Conservation (phyloP, 352 stramenopile genomes). For the Phytophthora pluvialis region DNA sequence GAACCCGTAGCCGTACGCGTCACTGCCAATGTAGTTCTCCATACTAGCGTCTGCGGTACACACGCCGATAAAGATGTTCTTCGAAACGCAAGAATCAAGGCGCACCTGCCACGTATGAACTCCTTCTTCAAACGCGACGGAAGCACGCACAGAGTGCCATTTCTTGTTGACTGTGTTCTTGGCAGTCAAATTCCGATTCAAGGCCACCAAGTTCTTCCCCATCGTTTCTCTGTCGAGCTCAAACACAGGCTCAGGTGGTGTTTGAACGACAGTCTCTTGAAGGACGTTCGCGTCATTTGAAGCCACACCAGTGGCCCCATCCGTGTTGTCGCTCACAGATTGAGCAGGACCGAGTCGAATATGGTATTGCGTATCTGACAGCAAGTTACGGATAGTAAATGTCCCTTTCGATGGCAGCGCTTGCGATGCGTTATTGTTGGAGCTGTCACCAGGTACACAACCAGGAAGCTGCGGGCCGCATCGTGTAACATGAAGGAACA, state of each 20-base stretch:
- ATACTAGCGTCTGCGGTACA: slow-evolving; percentile 70
- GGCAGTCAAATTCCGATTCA: slow-evolving; percentile 79
- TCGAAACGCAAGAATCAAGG: slow-evolving; percentile 89
- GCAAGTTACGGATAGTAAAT: slow-evolving; percentile 47
- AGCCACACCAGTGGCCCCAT: background rate
- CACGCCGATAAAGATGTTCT: slow-evolving; percentile 94
- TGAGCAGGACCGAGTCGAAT: slow-evolving; percentile 37
- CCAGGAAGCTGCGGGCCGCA: background rate
- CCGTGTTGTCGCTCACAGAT: background rate
- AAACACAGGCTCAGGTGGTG: slow-evolving; percentile 64
- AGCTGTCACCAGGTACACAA: background rate
- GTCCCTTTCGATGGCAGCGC: slow-evolving; percentile 44
- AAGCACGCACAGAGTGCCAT: slow-evolving; percentile 87
- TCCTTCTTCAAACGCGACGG: slow-evolving; percentile 71
- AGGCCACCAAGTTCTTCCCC: slow-evolving; percentile 82
- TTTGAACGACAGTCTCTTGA: slow-evolving; percentile 54
- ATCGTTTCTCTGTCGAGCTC: slow-evolving; percentile 64
- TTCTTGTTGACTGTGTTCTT: slow-evolving; percentile 91
- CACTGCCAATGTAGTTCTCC: slow-evolving; percentile 92
- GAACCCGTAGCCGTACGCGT: slow-evolving; percentile 90
- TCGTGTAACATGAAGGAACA: slow-evolving; percentile 28
- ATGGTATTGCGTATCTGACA: slow-evolving; percentile 53
- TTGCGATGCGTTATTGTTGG: slow-evolving; percentile 8
- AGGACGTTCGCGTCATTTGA: background rate
- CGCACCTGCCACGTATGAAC: slow-evolving; percentile 90